phyloP scores from a whole-genome alignment of 140 eudicot genomes.

The Senecio squalidus region DNA sequence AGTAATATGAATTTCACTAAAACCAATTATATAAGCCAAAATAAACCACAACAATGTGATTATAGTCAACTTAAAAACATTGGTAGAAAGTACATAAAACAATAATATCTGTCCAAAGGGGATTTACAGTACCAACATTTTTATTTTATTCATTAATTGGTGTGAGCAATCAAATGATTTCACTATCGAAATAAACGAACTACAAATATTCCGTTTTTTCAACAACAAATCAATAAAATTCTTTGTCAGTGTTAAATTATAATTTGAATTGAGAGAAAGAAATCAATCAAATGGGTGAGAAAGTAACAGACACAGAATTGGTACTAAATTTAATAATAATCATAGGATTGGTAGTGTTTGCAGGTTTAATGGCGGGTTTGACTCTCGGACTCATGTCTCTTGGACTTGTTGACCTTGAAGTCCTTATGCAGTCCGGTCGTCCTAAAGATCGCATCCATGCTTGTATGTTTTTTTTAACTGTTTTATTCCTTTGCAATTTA shows the following conservation, averaged over 20 bases:
- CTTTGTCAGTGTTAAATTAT: too few species aligned
- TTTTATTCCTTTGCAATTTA: not conserved
- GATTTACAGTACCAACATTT: conserved; percentile 1
- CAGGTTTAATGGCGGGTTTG: conserved; percentile 96
- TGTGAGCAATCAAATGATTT: conserved; percentile 12
- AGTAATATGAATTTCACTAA: too few species aligned
- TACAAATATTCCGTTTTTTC: conserved; percentile 27
- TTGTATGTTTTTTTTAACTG: conserved; percentile 23
- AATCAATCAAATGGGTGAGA: too few species aligned
- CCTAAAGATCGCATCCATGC: conserved; percentile 89
- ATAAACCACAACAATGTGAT: too few species aligned
- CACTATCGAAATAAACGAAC: conserved; percentile 17
- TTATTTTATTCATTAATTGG: conserved; percentile 15
- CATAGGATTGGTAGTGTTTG: conserved; percentile 69
- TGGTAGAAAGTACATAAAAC: not conserved
- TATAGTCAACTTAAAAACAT: not conserved
- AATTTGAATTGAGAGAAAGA: not conserved
- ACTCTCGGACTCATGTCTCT: conserved; percentile 98
- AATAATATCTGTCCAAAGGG: not conserved
- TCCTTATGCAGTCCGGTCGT: conserved; percentile 90
- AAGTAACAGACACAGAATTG: conserved; percentile 47
- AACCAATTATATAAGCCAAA: too few species aligned
- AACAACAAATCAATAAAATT: too few species aligned
- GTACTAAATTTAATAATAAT: conserved; percentile 37
- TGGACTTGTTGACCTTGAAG: conserved; percentile 98